Conservation (phyloP, 2,329 filamentous ascomycete genomes). For the Aspergillus sp. region DNA sequence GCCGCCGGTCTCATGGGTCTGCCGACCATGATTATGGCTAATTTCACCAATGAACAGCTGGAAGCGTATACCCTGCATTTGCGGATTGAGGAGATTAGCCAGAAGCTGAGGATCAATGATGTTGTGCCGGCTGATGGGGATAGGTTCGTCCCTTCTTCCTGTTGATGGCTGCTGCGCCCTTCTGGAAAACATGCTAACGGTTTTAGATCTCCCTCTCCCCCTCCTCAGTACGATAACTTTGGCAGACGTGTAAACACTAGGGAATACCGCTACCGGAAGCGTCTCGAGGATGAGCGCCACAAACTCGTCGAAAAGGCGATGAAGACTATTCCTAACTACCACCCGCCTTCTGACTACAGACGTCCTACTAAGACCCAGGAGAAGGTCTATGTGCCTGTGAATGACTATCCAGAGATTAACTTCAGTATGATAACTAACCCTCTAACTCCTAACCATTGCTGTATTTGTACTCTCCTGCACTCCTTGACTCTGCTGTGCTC, state of each 20-base stretch:
- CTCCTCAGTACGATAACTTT: conserved; percentile 98
- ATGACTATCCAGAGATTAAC: conserved; percentile 99
- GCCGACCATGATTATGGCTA: conserved; percentile 91
- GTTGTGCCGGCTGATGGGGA: conserved; percentile 96
- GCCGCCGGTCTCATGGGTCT: conserved; percentile 96
- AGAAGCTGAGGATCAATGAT: conserved; percentile 98
- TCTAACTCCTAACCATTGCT: conserved; percentile 72
- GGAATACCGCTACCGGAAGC: conserved; percentile 97
- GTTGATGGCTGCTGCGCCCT: background rate
- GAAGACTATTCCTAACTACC: conserved; percentile 99
- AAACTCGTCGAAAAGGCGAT: conserved; percentile 98
- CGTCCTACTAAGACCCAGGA: conserved; percentile 99
- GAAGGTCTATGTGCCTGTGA: conserved; percentile 99
- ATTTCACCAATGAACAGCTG: conserved; percentile 98
- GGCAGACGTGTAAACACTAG: conserved; percentile 98
- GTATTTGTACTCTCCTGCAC: conserved; percentile 35
- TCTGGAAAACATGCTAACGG: background rate
- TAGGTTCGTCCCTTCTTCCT: conserved; percentile 62
- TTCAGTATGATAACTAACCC: conserved; percentile 99
- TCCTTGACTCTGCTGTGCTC: conserved; percentile 43
- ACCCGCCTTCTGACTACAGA: conserved; percentile 96
- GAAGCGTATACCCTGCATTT: conserved; percentile 96
- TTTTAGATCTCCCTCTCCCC: conserved; percentile 84
- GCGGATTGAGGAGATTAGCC: conserved; percentile 97
- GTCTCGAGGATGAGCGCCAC: conserved; percentile 96